Evolutionary conservation across 2,329 filamentous ascomycete genomes (phyloP), one percentile per base, ranked within the genome.

Genomic region (Neopestalotiopsis sp.): DNA sequence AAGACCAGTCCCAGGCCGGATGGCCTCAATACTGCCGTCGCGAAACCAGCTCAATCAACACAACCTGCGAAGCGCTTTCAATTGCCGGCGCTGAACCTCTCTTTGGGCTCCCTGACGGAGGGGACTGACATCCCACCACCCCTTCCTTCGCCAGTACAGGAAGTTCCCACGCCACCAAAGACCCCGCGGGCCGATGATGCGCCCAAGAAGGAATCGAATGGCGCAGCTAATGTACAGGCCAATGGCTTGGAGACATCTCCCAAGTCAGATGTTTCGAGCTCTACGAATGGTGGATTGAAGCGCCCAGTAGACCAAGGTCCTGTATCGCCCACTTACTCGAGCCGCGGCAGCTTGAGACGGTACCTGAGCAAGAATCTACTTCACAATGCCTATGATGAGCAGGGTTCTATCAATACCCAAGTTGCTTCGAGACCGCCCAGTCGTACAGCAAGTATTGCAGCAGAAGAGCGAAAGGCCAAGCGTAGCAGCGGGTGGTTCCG

Each of bases 51-150:
- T 30, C 34, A 45, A 32, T 10, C 61, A 34, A 28, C 59, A 59
- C 24, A 62, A 40, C 59, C 62, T 40, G n/a, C 62, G 12, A 78
- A 76, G 68, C 82, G 81, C 73, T 90, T 90, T 71, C 85, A 89
- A 79, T 84, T 90, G 69, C 88, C 88, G 9, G 84, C 83, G 61
- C 83, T 90, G 70, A 81, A 90, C 71, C 84, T 90, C 80, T 85
- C 88, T 72, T 89, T 89, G 73, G 83, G 84, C 69, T 88, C 84
- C 61, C 81, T 90, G 75, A 90, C 88, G 58, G 88, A 90, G 56
- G 88, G 88, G 67, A 90, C 88, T 76, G 76, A 88, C 75, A 90
- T 90, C 72, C 88, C 88, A 58, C 86, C 88, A 38, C 88, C 88
- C 30, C 82, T 81, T 61, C 86, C 87, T 20, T 89, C 87, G 62